Percentiles rank a stretch among this genome's conserved stretches.
Conservation (phyloP, 768 basidiomycete genomes). For the Amanita molliuscula region DNA sequence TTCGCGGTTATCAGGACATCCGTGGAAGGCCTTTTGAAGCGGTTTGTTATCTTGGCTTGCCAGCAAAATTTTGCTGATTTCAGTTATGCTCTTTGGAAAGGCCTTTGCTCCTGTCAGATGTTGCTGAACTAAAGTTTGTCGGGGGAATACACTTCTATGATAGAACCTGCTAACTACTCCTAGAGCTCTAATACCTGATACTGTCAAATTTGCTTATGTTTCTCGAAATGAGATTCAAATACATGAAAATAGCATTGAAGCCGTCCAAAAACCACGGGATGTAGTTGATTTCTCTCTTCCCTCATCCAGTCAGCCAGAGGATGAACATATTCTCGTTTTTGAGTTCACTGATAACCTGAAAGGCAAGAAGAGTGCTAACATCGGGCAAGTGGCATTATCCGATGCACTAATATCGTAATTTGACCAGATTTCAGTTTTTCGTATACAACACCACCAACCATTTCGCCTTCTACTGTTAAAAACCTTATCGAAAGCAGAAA, state of each 20-base stretch:
- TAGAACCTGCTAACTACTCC: neutral
- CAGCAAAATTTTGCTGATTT: neutral
- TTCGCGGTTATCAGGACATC: slow-evolving; percentile 67
- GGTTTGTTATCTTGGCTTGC: slow-evolving; percentile 29
- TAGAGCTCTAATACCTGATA: slow-evolving; percentile 73
- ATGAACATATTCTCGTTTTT: slow-evolving; percentile 34
- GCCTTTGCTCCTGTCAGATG: slow-evolving; percentile 64
- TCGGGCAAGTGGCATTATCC: slow-evolving; percentile 15
- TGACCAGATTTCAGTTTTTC: slow-evolving; percentile 13
- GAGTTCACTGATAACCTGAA: slow-evolving; percentile 29
- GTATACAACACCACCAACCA: slow-evolving; percentile 21
- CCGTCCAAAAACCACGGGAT: slow-evolving; percentile 5
- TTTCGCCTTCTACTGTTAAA: slow-evolving; percentile 50
- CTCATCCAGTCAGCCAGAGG: slow-evolving; percentile 23
- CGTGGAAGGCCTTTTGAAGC: slow-evolving; percentile 72
- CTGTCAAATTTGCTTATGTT: slow-evolving; percentile 77
- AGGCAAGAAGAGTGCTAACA: slow-evolving; percentile 20
- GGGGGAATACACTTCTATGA: neutral
- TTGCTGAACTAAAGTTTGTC: slow-evolving; percentile 77
- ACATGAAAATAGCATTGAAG: slow-evolving; percentile 20
- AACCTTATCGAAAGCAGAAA: slow-evolving; percentile 68
- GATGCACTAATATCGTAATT: neutral
- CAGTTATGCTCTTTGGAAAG: slow-evolving; percentile 25
- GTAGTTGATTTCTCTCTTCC: slow-evolving; percentile 37
- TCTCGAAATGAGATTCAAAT: slow-evolving; percentile 51